phyloP scores from a whole-genome alignment of 306 rosid species.

The Cotoneaster glaucophyllus region DNA sequence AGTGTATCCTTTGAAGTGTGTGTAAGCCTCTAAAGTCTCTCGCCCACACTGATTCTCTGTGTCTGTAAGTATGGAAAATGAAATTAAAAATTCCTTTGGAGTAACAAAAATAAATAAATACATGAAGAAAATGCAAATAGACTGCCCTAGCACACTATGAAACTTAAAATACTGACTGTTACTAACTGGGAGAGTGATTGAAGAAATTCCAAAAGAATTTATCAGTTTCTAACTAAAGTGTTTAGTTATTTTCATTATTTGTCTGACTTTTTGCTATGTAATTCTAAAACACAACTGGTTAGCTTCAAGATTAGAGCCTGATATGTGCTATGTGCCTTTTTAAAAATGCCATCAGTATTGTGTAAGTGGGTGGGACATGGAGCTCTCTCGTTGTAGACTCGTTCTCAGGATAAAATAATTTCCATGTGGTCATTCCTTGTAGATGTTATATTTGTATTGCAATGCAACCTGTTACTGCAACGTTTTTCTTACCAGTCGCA shows the following conservation, averaged over 20 bases:
- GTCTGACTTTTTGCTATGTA: neutral
- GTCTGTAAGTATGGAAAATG: neutral
- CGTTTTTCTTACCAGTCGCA: neutral
- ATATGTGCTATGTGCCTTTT: neutral
- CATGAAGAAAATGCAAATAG: neutral
- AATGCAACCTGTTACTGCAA: neutral
- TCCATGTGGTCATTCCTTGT: neutral
- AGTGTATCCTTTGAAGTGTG: too few relatives aligned
- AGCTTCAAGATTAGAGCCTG: neutral
- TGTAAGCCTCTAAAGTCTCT: neutral
- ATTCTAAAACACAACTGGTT: neutral
- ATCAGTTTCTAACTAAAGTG: neutral
- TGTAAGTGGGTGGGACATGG: neutral
- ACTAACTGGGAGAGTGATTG: neutral
- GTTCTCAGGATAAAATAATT: neutral
- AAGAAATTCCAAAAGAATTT: neutral
- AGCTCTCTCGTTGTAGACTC: neutral
- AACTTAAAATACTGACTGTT: neutral
- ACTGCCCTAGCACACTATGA: neutral
- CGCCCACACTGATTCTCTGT: neutral
- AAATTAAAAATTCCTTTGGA: too few relatives aligned
- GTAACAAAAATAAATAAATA: too few relatives aligned
- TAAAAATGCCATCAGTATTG: neutral
- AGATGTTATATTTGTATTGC: neutral
- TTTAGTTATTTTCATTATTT: neutral